Conservation (phyloP, 2,329 filamentous ascomycete genomes). For the Magnaporthales sp. region DNA sequence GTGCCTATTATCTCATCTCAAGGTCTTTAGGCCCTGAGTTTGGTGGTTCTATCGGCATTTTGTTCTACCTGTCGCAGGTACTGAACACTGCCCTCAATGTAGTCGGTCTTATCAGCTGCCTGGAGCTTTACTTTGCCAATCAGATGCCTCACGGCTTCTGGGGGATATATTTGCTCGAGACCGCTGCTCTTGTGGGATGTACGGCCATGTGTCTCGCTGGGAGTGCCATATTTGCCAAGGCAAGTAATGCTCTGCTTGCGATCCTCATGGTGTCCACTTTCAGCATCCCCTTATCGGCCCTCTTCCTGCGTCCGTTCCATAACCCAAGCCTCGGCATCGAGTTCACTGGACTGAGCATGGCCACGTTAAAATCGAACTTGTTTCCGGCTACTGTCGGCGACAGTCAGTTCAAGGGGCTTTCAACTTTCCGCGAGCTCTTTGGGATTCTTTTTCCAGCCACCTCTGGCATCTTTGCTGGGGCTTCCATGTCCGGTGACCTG, state of each 20-base stretch:
- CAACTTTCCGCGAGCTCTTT: conserved; percentile 74
- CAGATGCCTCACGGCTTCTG: conserved; percentile 64
- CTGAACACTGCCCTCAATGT: conserved; percentile 84
- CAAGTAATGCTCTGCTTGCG: conserved; percentile 66
- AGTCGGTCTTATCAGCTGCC: conserved; percentile 76
- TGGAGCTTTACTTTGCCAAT: conserved; percentile 64
- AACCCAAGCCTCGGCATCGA: conserved; percentile 51
- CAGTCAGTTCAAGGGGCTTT: conserved; percentile 50
- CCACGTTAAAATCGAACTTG: conserved; percentile 67
- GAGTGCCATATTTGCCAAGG: conserved; percentile 70
- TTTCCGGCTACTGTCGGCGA: conserved; percentile 50
- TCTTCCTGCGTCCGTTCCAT: conserved; percentile 59
- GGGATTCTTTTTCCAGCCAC: conserved; percentile 76
- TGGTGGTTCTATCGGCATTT: conserved; percentile 76
- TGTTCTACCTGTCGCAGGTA: conserved; percentile 86
- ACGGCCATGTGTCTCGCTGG: conserved; percentile 71
- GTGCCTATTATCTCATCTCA: conserved; percentile 84
- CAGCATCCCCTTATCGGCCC: conserved; percentile 73
- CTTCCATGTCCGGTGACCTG: conserved; percentile 84
- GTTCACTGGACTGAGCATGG: conserved; percentile 68
- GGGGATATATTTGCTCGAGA: conserved; percentile 70
- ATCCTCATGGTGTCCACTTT: conserved; percentile 65
- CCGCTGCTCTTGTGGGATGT: conserved; percentile 60
- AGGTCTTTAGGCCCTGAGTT: conserved; percentile 81
- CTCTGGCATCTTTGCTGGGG: conserved; percentile 58